Base-by-base conservation (phyloP, 345 rosid genomes). In the Eutrema heterophyllum region DNA sequence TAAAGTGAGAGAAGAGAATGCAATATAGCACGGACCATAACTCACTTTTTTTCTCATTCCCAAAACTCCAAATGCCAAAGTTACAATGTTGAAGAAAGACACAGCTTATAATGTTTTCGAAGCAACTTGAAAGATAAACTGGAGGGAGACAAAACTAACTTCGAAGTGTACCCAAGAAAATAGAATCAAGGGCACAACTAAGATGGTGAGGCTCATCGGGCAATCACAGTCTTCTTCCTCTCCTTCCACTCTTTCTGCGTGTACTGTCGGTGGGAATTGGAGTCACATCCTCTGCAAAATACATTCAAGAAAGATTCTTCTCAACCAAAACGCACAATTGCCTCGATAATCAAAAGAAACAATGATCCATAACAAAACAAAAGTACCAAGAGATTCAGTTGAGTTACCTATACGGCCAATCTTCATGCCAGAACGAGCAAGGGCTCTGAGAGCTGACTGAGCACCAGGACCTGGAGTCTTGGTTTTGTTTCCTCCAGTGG, bases 401-500 rank as follows among this genome's bases (percentile, higher is more conserved):
- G 18, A 48, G 1, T 56, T 72, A 88, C 98, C 98, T 6, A 90
- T 90, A 66, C 97, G 97, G 41, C 94, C 94, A 63, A 88, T 90
- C 80, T 83, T 88, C 97, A 90, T 88, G 67, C 97, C 97, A 15
- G 97, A 87, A 79, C 97, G 97, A 75, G 97, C 92, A 77, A 90
- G 84, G 1, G 94, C 97, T 72, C 94, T 81, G 4, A 88, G 90
- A 36, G 97, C 97, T 18, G 97, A 88, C 81, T 88, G 97, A 53
- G 97, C 97, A 75, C 97, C 97, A 15, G 97, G 97, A 9, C 97
- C 94, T 66, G 95, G 95, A 14, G 95, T 91, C 79, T 91, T 91
- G n/a, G 95, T 89, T 74, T 91, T 87, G 82, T 91, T 91, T 29
- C 91, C 95, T 4, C 95, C 97, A 4, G 92, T 87, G 24, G 92